Conservation (phyloP, 352 stramenopile species). For the Pythium apleroticum region DNA sequence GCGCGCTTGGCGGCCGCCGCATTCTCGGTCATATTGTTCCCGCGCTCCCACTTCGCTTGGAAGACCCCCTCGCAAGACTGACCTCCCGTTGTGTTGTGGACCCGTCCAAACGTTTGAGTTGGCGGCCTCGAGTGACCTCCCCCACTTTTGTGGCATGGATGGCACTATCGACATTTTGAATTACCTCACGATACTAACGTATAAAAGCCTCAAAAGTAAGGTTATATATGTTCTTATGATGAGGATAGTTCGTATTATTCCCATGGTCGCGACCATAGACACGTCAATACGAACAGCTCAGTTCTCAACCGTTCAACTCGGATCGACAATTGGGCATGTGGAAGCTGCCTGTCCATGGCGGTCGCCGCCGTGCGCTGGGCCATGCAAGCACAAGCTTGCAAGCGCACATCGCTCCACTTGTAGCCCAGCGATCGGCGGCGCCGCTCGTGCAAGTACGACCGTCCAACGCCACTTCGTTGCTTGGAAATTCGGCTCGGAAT, state of each 20-base stretch:
- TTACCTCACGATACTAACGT: slow-evolving; percentile 11
- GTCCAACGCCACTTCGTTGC: not conserved
- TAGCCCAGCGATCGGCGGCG: not conserved
- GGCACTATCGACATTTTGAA: slow-evolving; percentile 1
- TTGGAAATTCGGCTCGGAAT: slow-evolving; percentile 11
- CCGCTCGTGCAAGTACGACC: slow-evolving; percentile 13
- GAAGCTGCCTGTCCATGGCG: slow-evolving; percentile 22
- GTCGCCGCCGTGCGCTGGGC: slow-evolving; percentile 28
- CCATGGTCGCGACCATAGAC: not conserved
- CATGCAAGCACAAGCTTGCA: slow-evolving; percentile 14
- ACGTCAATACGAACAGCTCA: slow-evolving; percentile 5
- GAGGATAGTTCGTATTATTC: slow-evolving; percentile 2
- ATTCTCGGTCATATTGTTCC: slow-evolving; percentile 22
- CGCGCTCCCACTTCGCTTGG: slow-evolving; percentile 12
- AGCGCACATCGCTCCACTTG: not conserved
- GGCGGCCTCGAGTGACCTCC: not conserved
- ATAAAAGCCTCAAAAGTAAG: not conserved
- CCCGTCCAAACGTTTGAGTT: slow-evolving; percentile 19
- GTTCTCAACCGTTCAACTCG: not conserved
- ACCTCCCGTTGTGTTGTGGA: slow-evolving; percentile 24
- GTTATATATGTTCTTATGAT: not conserved
- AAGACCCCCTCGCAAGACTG: slow-evolving; percentile 33
- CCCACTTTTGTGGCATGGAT: not conserved
- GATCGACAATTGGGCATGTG: slow-evolving; percentile 23
- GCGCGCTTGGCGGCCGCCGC: slow-evolving; percentile 17